A percentile compares a stretch with the other conserved stretches of the same genome.
phyloP scores from a whole-genome alignment of 441 rosid genomes.

The Adansonia gregorii region DNA sequence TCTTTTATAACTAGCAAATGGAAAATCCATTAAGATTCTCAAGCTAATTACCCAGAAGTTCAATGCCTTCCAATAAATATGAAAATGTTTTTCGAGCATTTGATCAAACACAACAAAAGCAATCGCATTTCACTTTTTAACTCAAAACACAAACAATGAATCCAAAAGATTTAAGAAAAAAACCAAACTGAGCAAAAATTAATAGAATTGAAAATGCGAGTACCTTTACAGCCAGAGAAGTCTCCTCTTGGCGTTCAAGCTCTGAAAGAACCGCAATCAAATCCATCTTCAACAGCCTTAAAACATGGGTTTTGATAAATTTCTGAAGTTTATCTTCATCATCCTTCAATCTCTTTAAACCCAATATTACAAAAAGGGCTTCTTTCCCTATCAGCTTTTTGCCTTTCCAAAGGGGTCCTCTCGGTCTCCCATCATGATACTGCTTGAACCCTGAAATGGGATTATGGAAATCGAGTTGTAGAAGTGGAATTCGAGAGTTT shows the following conservation, averaged over 20 bases:
- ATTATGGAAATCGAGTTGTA: conserved; percentile 8
- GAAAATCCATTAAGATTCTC: neutral
- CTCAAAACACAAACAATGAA: neutral
- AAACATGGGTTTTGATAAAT: conserved; percentile 71
- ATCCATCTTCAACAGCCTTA: conserved; percentile 77
- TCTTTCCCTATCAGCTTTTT: conserved; percentile 90
- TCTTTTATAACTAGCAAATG: too few relatives aligned
- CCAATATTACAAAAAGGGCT: conserved; percentile 72
- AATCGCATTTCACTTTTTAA: neutral
- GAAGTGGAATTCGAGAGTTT: too few relatives aligned
- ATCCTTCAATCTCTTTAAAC: conserved; percentile 77
- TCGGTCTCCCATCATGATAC: conserved; percentile 91
- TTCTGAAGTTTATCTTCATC: conserved; percentile 72
- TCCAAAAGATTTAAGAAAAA: neutral
- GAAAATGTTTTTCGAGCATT: conserved; percentile 37
- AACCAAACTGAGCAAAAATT: neutral
- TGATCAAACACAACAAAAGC: conserved; percentile 48
- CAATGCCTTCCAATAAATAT: neutral
- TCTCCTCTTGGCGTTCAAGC: conserved; percentile 90
- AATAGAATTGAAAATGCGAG: neutral
- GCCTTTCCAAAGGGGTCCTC: conserved; percentile 96
- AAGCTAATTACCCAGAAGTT: neutral
- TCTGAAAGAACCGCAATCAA: conserved; percentile 78
- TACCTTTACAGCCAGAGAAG: conserved; percentile 70
- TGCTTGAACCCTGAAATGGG: conserved; percentile 45